phyloP scores from a whole-genome alignment of 371 early-diverging fungal species.

The Mortierella sp. region DNA sequence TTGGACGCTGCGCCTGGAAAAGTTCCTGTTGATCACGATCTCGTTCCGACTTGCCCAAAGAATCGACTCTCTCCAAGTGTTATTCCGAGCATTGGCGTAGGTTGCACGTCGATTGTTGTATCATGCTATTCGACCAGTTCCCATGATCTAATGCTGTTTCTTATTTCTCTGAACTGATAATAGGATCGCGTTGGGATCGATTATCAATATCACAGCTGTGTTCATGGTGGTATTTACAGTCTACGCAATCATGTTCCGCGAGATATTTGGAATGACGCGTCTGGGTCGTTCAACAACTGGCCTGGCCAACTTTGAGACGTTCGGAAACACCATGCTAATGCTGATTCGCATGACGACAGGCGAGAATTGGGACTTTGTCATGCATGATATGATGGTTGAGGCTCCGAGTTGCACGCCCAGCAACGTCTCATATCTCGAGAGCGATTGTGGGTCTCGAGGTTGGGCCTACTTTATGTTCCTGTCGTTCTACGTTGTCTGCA shows the following conservation, averaged over 20 bases:
- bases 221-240: slow-evolving; percentile 63
- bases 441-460: slow-evolving; percentile 66
- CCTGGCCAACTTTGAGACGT: slow-evolving; percentile 64
- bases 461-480: slow-evolving; percentile 62
- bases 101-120: slow-evolving; percentile 3
- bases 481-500: slow-evolving; percentile 67
- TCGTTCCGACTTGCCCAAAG: slow-evolving; percentile 67
- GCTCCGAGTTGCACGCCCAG: slow-evolving; percentile 60
- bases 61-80: slow-evolving; percentile 63
- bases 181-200: slow-evolving; percentile 64
- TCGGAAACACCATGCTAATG: slow-evolving; percentile 61
- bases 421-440: slow-evolving; percentile 61
- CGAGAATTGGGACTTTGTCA: slow-evolving; percentile 72
- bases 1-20: slow-evolving; percentile 61
- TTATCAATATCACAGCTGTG: slow-evolving; percentile 63
- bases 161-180: background rate
- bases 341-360: slow-evolving; percentile 70
- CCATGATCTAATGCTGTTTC: background rate
- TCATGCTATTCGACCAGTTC: too few species aligned
- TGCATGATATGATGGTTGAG: slow-evolving; percentile 67
- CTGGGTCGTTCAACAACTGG: slow-evolving; percentile 65
- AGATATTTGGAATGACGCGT: slow-evolving; percentile 64
- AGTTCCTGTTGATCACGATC: slow-evolving; percentile 59
- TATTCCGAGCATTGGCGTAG: slow-evolving; percentile 65
- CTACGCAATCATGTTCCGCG: slow-evolving; percentile 67